Evolutionary conservation across 257 asterid genomes (phyloP).

Genomic region (Jaltomata sinuosa): DNA sequence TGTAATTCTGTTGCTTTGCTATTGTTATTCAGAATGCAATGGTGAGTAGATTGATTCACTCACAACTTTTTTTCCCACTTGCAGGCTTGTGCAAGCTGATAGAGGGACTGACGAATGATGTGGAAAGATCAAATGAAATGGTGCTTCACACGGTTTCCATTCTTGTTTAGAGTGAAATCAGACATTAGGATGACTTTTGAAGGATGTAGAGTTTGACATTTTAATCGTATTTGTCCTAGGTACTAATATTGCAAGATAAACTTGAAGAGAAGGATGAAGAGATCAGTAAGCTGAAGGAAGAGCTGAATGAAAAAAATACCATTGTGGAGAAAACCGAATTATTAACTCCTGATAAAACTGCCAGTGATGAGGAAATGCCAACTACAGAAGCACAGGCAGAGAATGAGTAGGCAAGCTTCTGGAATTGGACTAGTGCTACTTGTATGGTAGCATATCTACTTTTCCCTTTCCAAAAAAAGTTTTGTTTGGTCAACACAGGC

Average conservation of each 20-base stretch:
- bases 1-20: neutral
- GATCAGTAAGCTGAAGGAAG: constrained; percentile 39
- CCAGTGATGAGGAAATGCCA: constrained; percentile 18
- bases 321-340: constrained; percentile 31
- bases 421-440: neutral
- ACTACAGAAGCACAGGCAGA: constrained; percentile 27
- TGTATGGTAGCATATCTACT: neutral
- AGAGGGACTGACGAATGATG: constrained; percentile 63
- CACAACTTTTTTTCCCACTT: constrained; percentile 3
- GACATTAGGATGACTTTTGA: neutral
- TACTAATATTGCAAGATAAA: constrained; percentile 70
- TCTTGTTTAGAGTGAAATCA: neutral
- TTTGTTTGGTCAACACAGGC: neutral
- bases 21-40: neutral
- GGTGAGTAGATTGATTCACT: neutral
- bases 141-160: constrained; percentile 19
- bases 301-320: constrained; percentile 21
- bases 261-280: constrained; percentile 60
- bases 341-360: constrained; percentile 13
- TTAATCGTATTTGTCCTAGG: constrained; percentile 27
- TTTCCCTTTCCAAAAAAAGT: neutral
- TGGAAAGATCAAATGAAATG: constrained; percentile 89
- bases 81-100: constrained; percentile 78
- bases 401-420: neutral
- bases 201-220: neutral